Percentiles rank a stretch among this genome's conserved stretches.
phyloP scores from a whole-genome alignment of 257 asterid species.

The Parsonsia alboflavescens region DNA sequence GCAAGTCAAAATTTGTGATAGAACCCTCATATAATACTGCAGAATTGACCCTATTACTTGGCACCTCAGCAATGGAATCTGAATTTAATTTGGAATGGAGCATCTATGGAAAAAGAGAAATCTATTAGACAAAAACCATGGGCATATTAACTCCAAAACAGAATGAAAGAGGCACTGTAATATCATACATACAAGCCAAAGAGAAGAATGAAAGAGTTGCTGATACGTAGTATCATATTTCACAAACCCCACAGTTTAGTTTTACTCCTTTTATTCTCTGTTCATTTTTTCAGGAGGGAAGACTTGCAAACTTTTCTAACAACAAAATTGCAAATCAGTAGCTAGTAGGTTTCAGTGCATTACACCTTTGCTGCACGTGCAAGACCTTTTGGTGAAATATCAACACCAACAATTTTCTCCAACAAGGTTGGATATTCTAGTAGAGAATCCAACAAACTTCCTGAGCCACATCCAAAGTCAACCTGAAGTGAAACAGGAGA shows the following conservation, averaged over 20 bases:
- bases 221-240: background rate
- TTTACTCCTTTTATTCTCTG: background rate
- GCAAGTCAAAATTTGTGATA: constrained; percentile 62
- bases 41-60: constrained; percentile 48
- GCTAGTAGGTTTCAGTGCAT: constrained; percentile 5
- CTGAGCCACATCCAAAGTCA: constrained; percentile 98
- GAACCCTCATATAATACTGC: constrained; percentile 76
- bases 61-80: constrained; percentile 32
- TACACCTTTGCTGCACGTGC: constrained; percentile 92
- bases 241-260: background rate
- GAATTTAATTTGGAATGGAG: constrained; percentile 66
- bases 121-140: background rate
- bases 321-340: constrained; percentile 3
- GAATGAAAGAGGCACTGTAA: background rate
- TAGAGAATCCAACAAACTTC: constrained; percentile 85
- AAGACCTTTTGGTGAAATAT: constrained; percentile 65
- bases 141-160: background rate
- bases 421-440: constrained; percentile 71
- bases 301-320: background rate
- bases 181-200: background rate
- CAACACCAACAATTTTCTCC: constrained; percentile 81
- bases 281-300: background rate
- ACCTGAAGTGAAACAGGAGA: constrained; percentile 47
- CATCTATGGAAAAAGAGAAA: constrained; percentile 39
- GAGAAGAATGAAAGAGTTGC: background rate